These are phyloP conservation scores for Clarireedia hainanense DNA, from an alignment of 2,329 filamentous ascomycete species.

Conservation along the genomic window DNA sequence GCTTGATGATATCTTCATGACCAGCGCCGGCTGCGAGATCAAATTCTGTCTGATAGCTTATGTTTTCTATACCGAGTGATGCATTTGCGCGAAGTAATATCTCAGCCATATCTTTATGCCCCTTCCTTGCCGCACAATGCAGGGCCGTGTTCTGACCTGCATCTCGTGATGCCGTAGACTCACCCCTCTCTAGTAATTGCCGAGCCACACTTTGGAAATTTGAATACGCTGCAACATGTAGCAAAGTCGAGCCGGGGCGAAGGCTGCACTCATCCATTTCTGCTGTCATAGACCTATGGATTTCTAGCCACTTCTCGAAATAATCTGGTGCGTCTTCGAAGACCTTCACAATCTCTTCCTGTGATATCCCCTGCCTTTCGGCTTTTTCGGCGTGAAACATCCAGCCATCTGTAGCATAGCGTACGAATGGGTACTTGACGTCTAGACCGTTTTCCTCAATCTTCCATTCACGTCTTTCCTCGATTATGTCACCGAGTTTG, in stretches of 20 bases:
- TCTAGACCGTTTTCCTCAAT: not conserved
- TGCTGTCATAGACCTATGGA: not conserved
- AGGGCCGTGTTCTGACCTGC: constrained; percentile 2
- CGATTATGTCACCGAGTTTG: constrained; percentile 1
- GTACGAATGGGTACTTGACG: not conserved
- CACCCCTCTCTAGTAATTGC: not conserved
- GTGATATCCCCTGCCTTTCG: constrained; percentile 1
- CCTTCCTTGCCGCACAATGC: constrained; percentile 9
- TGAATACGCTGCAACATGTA: constrained; percentile 6
- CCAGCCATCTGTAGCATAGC: constrained; percentile 10
- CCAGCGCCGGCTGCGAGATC: constrained; percentile 11
- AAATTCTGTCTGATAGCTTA: not conserved
- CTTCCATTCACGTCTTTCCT: not conserved
- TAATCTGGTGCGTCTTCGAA: not conserved
- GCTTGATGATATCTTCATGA: constrained; percentile 23
- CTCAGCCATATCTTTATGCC: constrained; percentile 11
- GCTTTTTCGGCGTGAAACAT: constrained; percentile 12
- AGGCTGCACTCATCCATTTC: not conserved
- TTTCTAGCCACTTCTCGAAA: constrained; percentile 9
- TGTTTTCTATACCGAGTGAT: constrained; percentile 7
- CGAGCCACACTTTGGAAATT: constrained; percentile 3
- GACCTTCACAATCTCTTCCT: constrained; percentile 8
- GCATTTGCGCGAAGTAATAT: constrained; percentile 13
- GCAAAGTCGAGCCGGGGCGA: not conserved
- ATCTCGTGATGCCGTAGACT: not conserved